These are phyloP conservation scores for Emiliania huxleyi DNA, from an alignment of 78 protist genomes.

Conservation along the genomic window DNA sequence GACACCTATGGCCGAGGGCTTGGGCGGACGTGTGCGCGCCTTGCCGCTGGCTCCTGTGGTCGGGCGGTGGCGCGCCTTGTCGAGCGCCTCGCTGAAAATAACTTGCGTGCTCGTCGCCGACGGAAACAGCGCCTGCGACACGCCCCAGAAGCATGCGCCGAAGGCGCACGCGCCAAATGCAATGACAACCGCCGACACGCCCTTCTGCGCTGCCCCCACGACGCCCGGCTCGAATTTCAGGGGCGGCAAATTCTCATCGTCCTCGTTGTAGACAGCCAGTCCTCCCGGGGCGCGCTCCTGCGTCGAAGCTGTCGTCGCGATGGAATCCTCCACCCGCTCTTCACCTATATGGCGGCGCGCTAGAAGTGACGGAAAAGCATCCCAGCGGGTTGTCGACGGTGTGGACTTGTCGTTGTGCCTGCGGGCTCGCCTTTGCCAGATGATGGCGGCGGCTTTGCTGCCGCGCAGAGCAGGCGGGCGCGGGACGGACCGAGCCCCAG, in stretches of 20 bases:
- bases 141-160: constrained; percentile 16
- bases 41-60: no score
- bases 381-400: no score
- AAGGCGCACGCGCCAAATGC: background rate
- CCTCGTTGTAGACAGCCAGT: background rate
- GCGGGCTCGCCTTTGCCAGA: no score
- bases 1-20: background rate
- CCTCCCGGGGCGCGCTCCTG: background rate
- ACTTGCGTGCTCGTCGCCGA: background rate
- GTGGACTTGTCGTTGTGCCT: no score
- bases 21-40: no score
- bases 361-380: no score
- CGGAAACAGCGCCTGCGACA: background rate
- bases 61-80: background rate
- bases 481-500: no score
- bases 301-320: no score
- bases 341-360: no score
- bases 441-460: no score
- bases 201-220: background rate
- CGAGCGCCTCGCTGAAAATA: background rate
- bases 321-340: no score
- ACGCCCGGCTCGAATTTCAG: background rate
- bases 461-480: no score
- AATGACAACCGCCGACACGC: background rate
- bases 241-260: background rate